phyloP scores from a whole-genome alignment of 345 rosid species.

The thale cress (Arabidopsis thaliana) region TAIR10.1 NC_003076.8:22496001-22496500 shows the following conservation, averaged over 20 bases:
- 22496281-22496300: conserved; percentile 14
- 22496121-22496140: conserved; percentile 44
- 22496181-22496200: conserved; percentile 8
- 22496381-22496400: conserved; percentile 83
- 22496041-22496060: conserved; percentile 23
- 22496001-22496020: conserved; percentile 31
- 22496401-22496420: conserved; percentile 86
- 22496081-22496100: conserved; percentile 35
- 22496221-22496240: conserved; percentile 19
- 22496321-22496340: conserved; percentile 64
- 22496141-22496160: conserved; percentile 38
- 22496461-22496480: conserved; percentile 81
- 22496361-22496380: conserved; percentile 92
- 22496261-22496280: conserved; percentile 35
- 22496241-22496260: conserved; percentile 20
- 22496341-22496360: conserved; percentile 70
- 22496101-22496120: conserved; percentile 39
- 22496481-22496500: conserved; percentile 93
- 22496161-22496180: conserved; percentile 28
- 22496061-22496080: conserved; percentile 46
- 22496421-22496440: conserved; percentile 90
- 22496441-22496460: conserved; percentile 78
- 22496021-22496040: conserved; percentile 33
- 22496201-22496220: conserved; percentile 17
- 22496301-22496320: conserved; percentile 30